Evolutionary conservation across 2,329 filamentous ascomycete genomes (phyloP).

Genomic region (Apiospora kogelbergensis): DNA sequence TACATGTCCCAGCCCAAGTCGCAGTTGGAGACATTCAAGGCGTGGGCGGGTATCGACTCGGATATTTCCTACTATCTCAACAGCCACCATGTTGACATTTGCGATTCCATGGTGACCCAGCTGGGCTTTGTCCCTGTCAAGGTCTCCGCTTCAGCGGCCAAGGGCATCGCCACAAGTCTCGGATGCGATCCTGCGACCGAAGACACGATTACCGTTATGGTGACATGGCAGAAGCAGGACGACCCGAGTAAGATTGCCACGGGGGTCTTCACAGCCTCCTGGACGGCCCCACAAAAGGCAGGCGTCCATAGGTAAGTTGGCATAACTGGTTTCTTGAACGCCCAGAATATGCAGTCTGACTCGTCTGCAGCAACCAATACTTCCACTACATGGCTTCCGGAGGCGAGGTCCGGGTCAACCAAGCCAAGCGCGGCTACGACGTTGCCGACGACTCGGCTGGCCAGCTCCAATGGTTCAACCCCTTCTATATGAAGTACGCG

Average conservation of each 20-base stretch:
- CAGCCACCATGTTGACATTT: conserved; percentile 90
- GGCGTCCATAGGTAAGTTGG: conserved; percentile 72
- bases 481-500: conserved; percentile 93
- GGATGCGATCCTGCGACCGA: conserved; percentile 82
- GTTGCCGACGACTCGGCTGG: conserved; percentile 77
- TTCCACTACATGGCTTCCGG: conserved; percentile 89
- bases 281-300: conserved; percentile 89
- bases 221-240: conserved; percentile 78
- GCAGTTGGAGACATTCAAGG: conserved; percentile 91
- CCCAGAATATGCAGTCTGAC: not conserved
- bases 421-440: conserved; percentile 92
- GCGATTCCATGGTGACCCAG: conserved; percentile 82
- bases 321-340: not conserved
- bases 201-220: conserved; percentile 88
- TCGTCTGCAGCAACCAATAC: conserved; percentile 67
- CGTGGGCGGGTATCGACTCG: conserved; percentile 87
- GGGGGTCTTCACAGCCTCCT: conserved; percentile 89
- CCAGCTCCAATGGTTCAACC: conserved; percentile 83
- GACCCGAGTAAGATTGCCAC: conserved; percentile 73
- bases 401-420: conserved; percentile 86
- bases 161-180: conserved; percentile 74
- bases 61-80: conserved; percentile 98
- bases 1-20: conserved; percentile 95
- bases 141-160: conserved; percentile 76
- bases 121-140: conserved; percentile 73